A percentile compares a stretch with the other conserved stretches of the same genome.
Evolutionary conservation across 805 yeast genomes (phyloP).

Genomic region (Nakazawaea holstii): DNA sequence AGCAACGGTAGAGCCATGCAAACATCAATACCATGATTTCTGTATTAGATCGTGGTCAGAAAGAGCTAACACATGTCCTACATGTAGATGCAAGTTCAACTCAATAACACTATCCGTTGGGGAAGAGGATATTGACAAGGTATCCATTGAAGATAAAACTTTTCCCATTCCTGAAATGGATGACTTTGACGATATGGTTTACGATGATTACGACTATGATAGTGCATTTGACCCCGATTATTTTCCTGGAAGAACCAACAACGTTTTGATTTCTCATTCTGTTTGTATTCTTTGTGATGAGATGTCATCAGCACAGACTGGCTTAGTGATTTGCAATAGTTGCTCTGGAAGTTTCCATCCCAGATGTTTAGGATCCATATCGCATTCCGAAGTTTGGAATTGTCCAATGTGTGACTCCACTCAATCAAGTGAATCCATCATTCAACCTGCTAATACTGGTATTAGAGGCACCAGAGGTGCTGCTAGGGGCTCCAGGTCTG

Average conservation of each 20-base stretch:
- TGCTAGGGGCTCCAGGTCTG: not conserved
- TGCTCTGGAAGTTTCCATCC: slow-evolving; percentile 28
- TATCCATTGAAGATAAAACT: slow-evolving; percentile 17
- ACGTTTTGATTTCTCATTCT: slow-evolving; percentile 12
- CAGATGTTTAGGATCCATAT: slow-evolving; percentile 22
- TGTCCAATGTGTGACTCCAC: slow-evolving; percentile 31
- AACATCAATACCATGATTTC: slow-evolving; percentile 28
- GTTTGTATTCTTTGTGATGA: slow-evolving; percentile 28
- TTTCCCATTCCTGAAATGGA: slow-evolving; percentile 19
- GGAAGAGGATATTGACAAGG: slow-evolving; percentile 14
- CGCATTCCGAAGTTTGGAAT: slow-evolving; percentile 17
- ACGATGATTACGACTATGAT: not conserved
- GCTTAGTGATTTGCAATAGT: slow-evolving; percentile 24
- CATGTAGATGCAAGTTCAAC: slow-evolving; percentile 24
- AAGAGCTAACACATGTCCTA: slow-evolving; percentile 30
- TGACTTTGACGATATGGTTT: slow-evolving; percentile 14
- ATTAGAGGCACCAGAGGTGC: slow-evolving; percentile 5
- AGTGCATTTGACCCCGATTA: slow-evolving; percentile 9
- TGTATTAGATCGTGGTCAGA: slow-evolving; percentile 30
- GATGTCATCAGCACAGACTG: slow-evolving; percentile 14
- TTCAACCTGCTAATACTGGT: slow-evolving; percentile 11
- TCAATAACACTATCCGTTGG: slow-evolving; percentile 17
- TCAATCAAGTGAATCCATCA: slow-evolving; percentile 20
- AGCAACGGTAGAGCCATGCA: slow-evolving; percentile 26
- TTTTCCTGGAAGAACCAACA: slow-evolving; percentile 2